Evolutionary conservation across 2,329 filamentous ascomycete genomes (phyloP).

Genomic region (Cercospora sp.): DNA sequence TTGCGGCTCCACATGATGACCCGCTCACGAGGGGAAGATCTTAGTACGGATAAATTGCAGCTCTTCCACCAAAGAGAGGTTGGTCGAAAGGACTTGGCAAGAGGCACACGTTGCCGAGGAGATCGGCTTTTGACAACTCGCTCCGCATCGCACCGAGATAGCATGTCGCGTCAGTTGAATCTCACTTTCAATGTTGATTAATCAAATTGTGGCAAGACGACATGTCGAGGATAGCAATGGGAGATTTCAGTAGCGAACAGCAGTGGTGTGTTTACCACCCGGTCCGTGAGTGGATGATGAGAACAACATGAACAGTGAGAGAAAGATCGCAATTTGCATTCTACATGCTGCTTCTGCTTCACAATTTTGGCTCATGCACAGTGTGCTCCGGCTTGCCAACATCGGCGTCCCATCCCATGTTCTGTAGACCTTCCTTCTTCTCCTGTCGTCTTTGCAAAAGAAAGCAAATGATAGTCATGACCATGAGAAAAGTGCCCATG

Average conservation of each 20-base stretch:
- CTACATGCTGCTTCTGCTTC: background rate
- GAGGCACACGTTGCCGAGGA: background rate
- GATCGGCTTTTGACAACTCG: background rate
- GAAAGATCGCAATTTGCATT: background rate
- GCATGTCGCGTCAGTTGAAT: background rate
- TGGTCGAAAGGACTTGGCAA: constrained; percentile 3
- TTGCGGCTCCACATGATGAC: constrained; percentile 17
- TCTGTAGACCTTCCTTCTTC: constrained; percentile 18
- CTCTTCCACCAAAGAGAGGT: constrained; percentile 16
- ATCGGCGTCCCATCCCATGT: background rate
- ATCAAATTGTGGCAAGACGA: background rate
- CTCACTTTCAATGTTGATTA: background rate
- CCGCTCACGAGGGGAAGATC: constrained; percentile 9
- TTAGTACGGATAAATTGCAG: constrained; percentile 11
- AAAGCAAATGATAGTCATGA: constrained; percentile 28
- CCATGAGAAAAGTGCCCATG: constrained; percentile 30
- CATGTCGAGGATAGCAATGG: background rate
- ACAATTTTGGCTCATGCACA: constrained; percentile 1
- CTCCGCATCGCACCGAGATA: constrained; percentile 11
- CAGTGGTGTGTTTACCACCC: background rate
- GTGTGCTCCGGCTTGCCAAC: background rate
- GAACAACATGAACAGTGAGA: background rate
- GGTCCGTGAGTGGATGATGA: background rate
- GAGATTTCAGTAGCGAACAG: background rate
- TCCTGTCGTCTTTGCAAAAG: constrained; percentile 29